phyloP scores from a whole-genome alignment of 495 filamentous ascomycete genomes.

The Tuber brumale region DNA sequence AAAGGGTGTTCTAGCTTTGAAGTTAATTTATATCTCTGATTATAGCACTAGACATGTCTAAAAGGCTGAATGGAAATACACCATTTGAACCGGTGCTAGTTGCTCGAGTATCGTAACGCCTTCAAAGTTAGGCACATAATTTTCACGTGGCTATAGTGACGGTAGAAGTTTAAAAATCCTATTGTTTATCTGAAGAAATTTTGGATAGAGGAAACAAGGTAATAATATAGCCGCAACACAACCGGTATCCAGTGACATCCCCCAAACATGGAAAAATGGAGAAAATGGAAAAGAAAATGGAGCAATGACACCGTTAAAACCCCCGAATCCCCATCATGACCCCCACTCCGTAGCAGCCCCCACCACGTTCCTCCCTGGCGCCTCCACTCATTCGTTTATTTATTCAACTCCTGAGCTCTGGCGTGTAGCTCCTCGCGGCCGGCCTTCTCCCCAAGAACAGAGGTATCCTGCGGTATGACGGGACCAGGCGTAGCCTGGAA shows the following conservation, averaged over 20 bases:
- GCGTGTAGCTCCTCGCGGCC: slow-evolving; percentile 30
- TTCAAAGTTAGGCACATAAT: neutral
- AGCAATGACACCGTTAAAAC: neutral
- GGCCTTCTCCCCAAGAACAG: slow-evolving; percentile 25
- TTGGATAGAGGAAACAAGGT: neutral
- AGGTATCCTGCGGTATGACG: slow-evolving; percentile 35
- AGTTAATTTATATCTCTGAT: neutral
- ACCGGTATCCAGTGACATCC: neutral
- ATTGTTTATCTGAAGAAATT: neutral
- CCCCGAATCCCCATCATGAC: neutral
- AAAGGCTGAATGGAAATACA: neutral
- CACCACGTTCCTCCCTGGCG: neutral
- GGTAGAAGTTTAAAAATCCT: neutral
- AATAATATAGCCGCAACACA: neutral
- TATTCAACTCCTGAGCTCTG: slow-evolving; percentile 38
- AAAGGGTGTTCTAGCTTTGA: neutral
- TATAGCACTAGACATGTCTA: neutral
- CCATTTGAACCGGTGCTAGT: neutral
- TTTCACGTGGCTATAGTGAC: neutral
- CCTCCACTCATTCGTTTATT: slow-evolving; percentile 8
- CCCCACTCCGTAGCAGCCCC: neutral
- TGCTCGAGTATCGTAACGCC: neutral
- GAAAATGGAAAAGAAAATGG: neutral
- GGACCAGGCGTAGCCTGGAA: slow-evolving; percentile 34
- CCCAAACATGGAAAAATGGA: neutral